A percentile compares a stretch with the other conserved stretches of the same genome.
Conservation (phyloP, 2,329 filamentous ascomycete genomes). For the Xylariaceae sp. region DNA sequence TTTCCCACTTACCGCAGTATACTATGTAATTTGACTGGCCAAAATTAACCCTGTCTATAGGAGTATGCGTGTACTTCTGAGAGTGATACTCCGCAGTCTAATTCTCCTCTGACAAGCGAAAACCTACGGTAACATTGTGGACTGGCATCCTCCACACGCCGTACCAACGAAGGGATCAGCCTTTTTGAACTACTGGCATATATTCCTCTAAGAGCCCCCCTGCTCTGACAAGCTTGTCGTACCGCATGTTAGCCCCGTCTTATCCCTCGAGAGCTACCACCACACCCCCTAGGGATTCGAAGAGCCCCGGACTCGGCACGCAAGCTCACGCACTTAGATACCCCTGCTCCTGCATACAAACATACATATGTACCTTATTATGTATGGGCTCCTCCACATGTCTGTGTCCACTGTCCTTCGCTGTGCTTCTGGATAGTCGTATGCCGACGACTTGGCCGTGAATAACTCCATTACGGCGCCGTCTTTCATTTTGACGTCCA, state of each 20-base stretch:
- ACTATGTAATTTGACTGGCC: slow-evolving; percentile 33
- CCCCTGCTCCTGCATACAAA: slow-evolving; percentile 49
- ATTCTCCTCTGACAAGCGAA: slow-evolving; percentile 38
- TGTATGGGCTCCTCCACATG: slow-evolving; percentile 45
- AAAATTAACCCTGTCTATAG: slow-evolving; percentile 29
- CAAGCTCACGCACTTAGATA: slow-evolving; percentile 35
- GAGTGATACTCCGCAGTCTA: slow-evolving; percentile 33
- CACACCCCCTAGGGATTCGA: slow-evolving; percentile 41
- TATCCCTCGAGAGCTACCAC: slow-evolving; percentile 41
- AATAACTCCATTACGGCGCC: slow-evolving; percentile 40
- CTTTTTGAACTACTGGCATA: slow-evolving; percentile 39
- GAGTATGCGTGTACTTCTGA: slow-evolving; percentile 32
- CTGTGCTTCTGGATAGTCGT: slow-evolving; percentile 43
- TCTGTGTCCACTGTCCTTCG: slow-evolving; percentile 41
- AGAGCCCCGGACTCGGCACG: slow-evolving; percentile 41
- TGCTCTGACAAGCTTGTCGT: slow-evolving; percentile 43
- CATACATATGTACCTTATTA: slow-evolving; percentile 48
- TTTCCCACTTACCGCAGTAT: slow-evolving; percentile 20
- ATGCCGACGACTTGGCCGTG: slow-evolving; percentile 41
- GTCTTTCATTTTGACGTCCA: slow-evolving; percentile 35
- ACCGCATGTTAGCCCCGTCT: slow-evolving; percentile 37
- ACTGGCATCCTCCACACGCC: slow-evolving; percentile 39
- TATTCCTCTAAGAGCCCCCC: slow-evolving; percentile 39
- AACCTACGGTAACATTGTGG: slow-evolving; percentile 41
- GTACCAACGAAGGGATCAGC: slow-evolving; percentile 34